These are phyloP conservation scores for Rosa chinensis DNA, from an alignment of 306 rosid genomes.

Conservation along the genomic window DNA sequence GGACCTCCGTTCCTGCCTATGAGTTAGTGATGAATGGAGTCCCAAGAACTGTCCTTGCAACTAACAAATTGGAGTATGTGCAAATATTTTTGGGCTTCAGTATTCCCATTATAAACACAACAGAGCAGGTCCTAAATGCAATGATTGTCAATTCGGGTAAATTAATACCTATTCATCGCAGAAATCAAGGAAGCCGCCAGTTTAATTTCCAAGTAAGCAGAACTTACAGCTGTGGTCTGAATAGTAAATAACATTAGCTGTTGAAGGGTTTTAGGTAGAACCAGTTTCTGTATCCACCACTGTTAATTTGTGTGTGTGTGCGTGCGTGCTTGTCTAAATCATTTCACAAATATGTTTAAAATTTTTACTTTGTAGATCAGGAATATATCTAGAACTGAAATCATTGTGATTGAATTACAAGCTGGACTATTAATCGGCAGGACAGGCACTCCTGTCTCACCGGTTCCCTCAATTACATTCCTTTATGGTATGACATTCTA, in stretches of 20 bases:
- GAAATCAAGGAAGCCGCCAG: constrained; percentile 41
- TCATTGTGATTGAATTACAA: constrained; percentile 43
- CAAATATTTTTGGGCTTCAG: constrained; percentile 57
- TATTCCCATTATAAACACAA: constrained; percentile 53
- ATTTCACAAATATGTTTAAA: background rate
- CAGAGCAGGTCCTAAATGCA: constrained; percentile 49
- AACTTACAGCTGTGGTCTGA: background rate
- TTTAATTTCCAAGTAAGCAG: constrained; percentile 53
- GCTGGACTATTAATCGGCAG: constrained; percentile 40
- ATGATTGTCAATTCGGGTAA: constrained; percentile 43
- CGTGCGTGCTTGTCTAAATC: background rate
- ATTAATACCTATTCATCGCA: constrained; percentile 34
- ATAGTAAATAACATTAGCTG: background rate
- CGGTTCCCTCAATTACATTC: constrained; percentile 49
- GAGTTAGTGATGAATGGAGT: constrained; percentile 52
- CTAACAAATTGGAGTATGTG: constrained; percentile 53
- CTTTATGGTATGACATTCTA: constrained; percentile 50
- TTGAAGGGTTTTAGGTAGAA: background rate
- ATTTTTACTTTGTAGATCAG: constrained; percentile 40
- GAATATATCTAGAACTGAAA: constrained; percentile 43
- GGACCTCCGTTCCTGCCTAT: constrained; percentile 68
- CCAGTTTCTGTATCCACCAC: background rate
- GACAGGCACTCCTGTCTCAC: constrained; percentile 58
- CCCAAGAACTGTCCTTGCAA: constrained; percentile 64
- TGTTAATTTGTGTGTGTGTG: background rate